These are phyloP conservation scores for Lomentospora prolificans DNA, from an alignment of 2,329 filamentous ascomycete genomes.

Conservation along the genomic window DNA sequence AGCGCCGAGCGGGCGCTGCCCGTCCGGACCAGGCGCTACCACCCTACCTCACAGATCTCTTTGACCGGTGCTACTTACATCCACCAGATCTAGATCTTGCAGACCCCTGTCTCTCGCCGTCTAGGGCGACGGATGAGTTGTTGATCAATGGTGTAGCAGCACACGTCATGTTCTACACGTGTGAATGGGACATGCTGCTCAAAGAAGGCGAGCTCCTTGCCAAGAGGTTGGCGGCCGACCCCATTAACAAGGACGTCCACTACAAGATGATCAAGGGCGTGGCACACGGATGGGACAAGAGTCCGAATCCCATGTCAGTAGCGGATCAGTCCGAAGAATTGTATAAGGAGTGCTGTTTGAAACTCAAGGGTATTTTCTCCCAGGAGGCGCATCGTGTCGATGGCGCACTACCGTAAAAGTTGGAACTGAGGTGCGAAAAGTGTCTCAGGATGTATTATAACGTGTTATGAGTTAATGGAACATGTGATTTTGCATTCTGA, in stretches of 20 bases:
- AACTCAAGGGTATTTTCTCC: background rate
- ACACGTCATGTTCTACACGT: conserved; percentile 45
- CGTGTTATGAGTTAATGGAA: too few relatives aligned
- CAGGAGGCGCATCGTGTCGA: background rate
- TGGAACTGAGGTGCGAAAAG: background rate
- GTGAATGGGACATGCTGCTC: conserved; percentile 57
- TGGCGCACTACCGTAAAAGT: background rate
- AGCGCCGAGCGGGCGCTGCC: conserved; percentile 43
- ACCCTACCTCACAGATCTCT: conserved; percentile 48
- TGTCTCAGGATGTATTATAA: too few relatives aligned
- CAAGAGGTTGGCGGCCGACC: background rate
- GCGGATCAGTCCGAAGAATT: conserved; percentile 1
- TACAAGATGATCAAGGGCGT: conserved; percentile 6
- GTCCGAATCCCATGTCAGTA: conserved; percentile 2
- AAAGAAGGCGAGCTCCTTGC: conserved; percentile 29
- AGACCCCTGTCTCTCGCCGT: conserved; percentile 49
- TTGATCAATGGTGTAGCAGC: conserved; percentile 45
- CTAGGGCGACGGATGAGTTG: conserved; percentile 12
- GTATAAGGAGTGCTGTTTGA: conserved; percentile 4
- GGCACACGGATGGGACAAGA: conserved; percentile 7
- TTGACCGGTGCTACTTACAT: conserved; percentile 52
- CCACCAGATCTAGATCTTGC: conserved; percentile 35
- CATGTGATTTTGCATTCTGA: too few relatives aligned
- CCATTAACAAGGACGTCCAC: background rate
- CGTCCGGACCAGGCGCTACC: conserved; percentile 50